Base-by-base conservation (phyloP, 768 basidiomycete species). In the Boletus vermiculosoides region DNA sequence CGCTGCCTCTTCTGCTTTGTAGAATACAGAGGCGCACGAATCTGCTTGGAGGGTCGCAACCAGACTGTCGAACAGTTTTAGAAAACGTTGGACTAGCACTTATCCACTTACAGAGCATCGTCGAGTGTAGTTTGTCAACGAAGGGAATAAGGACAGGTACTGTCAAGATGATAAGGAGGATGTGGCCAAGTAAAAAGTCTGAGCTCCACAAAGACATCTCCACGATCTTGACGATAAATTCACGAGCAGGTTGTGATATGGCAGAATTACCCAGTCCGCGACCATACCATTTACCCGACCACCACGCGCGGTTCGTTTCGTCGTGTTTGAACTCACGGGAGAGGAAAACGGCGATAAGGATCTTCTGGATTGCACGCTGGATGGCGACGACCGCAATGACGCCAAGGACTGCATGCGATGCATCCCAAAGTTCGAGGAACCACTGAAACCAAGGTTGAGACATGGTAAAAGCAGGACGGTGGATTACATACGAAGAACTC, bases 201-300 rank as follows among this genome's bases (percentile, higher is more conserved):
- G 93, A 95, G 46, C 88, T 88, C 90, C 96, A 98, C 16, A 98
- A 77, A 25, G 92, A 92, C 88, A 98, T 91, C 75, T 98, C 96
- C 61, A 98, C 92, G 56, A 96, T 92, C 81, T 98, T 99, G 76
- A 98, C 95, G 55, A 98, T 83, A 69, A 90, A 97, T 79, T 98
- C 97, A 70, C 97, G 88, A 55, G 92, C 94, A 33, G 95, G 94
- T 71, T 98, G 97, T 31, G 93, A 94, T 70, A 96, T 86, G 37
- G 91, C 93, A 34, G 91, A 89, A n/a, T 81, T 82, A 15, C 96
- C 96, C 20, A 99, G 79, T 30, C 93, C 92, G 56, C 94, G 83
- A 46, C 95, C 94, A 69, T 95, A 95, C 97, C 97, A 98, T 78
- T 90, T 88, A 59, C 94, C 95, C 18, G 95, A 94, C 97, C 97